Conservation (phyloP, 140 eudicot species). For the Erigeron philadelphicus region DNA sequence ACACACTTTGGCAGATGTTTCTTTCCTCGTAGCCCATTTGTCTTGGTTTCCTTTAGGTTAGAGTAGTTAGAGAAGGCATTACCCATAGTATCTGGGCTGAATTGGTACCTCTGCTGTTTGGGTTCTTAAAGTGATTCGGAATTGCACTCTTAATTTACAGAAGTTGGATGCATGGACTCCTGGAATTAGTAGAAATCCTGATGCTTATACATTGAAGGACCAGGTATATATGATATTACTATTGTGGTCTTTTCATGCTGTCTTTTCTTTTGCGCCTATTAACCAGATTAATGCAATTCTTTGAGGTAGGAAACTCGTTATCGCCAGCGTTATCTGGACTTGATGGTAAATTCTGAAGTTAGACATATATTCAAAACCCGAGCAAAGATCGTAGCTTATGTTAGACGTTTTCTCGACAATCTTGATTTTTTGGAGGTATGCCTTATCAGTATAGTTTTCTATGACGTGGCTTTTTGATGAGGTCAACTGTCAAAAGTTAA, state of each 20-base stretch:
- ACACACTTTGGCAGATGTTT: too few species aligned
- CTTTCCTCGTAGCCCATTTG: too few species aligned
- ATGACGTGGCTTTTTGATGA: too few species aligned
- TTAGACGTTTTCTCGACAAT: conserved; percentile 62
- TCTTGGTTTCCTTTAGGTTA: too few species aligned
- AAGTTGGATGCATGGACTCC: conserved; percentile 69
- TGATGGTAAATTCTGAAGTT: conserved; percentile 73
- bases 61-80: too few species aligned
- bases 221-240: conserved; percentile 46
- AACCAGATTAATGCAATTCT: not conserved
- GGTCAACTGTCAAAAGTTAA: too few species aligned
- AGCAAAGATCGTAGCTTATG: conserved; percentile 50
- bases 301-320: conserved; percentile 80
- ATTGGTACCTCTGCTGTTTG: not conserved
- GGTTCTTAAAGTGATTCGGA: conserved; percentile 20
- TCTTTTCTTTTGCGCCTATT: not conserved
- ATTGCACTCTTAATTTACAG: conserved; percentile 32
- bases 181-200: conserved; percentile 73
- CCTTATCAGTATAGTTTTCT: not conserved
- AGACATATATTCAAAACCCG: conserved; percentile 82
- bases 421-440: conserved; percentile 83
- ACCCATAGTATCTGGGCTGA: too few species aligned
- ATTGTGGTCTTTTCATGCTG: not conserved
- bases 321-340: conserved; percentile 81
- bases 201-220: conserved; percentile 68